These are phyloP conservation scores for Cenchrus americanus DNA, from an alignment of 176 grass and related monocot genomes.

Conservation along the genomic window DNA sequence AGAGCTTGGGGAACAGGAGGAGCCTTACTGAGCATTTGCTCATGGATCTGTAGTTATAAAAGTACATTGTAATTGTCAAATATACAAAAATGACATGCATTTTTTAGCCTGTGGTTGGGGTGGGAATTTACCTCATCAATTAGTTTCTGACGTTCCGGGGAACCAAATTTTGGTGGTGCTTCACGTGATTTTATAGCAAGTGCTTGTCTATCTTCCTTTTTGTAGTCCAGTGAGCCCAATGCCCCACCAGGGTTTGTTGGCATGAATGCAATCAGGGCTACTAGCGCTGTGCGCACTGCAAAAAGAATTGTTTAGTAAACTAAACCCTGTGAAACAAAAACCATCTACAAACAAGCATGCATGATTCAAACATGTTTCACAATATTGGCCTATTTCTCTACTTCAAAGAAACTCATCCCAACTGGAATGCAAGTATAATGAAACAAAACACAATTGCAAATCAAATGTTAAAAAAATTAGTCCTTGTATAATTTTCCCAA, in stretches of 20 bases:
- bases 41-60: slow-evolving; percentile 72
- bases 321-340: not conserved
- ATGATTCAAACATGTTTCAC: not conserved
- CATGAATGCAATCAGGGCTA: slow-evolving; percentile 98
- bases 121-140: slow-evolving; percentile 77
- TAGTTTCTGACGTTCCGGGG: slow-evolving; percentile 81
- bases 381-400: not conserved
- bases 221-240: slow-evolving; percentile 91
- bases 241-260: slow-evolving; percentile 92
- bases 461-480: not conserved
- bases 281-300: slow-evolving; percentile 90
- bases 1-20: slow-evolving; percentile 62
- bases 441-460: not conserved
- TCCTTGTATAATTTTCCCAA: not conserved
- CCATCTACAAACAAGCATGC: not conserved
- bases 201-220: slow-evolving; percentile 79
- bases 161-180: slow-evolving; percentile 78
- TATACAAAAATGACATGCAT: not conserved
- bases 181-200: slow-evolving; percentile 86
- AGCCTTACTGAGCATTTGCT: slow-evolving; percentile 84
- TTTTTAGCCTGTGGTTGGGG: slow-evolving; percentile 3
- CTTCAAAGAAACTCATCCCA: not conserved
- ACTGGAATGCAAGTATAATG: not conserved
- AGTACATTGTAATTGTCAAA: slow-evolving; percentile 35
- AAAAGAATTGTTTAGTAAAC: slow-evolving; percentile 20